Conservation (phyloP, 345 rosid species). For the Hypericum androsaemum region DNA sequence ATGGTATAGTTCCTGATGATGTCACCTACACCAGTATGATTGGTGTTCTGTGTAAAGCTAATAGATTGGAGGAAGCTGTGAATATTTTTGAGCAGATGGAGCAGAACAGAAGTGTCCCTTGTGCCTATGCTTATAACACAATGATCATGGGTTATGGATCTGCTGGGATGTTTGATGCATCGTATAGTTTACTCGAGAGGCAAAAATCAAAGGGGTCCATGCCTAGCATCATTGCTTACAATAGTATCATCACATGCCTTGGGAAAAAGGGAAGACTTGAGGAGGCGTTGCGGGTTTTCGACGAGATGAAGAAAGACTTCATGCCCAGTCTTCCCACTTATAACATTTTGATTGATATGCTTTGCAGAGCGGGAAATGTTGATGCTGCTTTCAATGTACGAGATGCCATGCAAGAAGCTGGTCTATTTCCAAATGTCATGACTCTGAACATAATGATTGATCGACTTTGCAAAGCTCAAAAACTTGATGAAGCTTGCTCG, state of each 20-base stretch:
- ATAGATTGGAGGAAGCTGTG: constrained; percentile 70
- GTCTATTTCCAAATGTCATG: constrained; percentile 70
- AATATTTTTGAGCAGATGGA: constrained; percentile 81
- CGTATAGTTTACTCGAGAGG: constrained; percentile 66
- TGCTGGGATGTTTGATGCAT: constrained; percentile 77
- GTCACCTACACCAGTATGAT: constrained; percentile 92
- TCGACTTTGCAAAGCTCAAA: constrained; percentile 78
- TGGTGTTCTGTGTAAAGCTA: constrained; percentile 73
- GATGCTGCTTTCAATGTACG: constrained; percentile 56
- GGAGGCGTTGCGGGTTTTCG: constrained; percentile 63
- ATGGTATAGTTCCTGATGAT: constrained; percentile 70
- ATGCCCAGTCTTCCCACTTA: constrained; percentile 64
- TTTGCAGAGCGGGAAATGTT: constrained; percentile 62
- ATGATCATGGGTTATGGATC: constrained; percentile 96
- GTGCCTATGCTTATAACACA: constrained; percentile 89
- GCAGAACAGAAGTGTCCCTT: constrained; percentile 52
- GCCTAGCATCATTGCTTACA: constrained; percentile 80
- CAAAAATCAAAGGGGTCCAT: constrained; percentile 82
- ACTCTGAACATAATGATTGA: constrained; percentile 92
- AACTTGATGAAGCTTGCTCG: constrained; percentile 72
- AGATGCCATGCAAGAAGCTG: constrained; percentile 77
- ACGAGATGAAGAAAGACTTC: constrained; percentile 83
- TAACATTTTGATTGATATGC: constrained; percentile 70
- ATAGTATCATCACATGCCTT: constrained; percentile 82
- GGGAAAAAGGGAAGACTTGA: constrained; percentile 52